Evolutionary conservation across 148 eudicot species (phyloP).

Genomic region (Euryodendron excelsum): DNA sequence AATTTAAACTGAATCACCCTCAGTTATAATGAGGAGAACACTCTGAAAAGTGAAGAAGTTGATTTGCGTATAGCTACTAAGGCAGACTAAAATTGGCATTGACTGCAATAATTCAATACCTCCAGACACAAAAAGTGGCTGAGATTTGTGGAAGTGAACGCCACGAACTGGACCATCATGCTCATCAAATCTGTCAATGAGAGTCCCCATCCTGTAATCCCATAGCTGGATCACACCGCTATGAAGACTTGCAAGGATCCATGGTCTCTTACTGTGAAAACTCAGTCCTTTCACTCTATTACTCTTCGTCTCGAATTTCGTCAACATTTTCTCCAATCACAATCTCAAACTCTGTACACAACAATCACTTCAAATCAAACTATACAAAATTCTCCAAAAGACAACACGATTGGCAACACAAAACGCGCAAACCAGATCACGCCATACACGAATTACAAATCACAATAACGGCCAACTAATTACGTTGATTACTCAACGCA

Average conservation of each 20-base stretch:
- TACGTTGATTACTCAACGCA: background rate
- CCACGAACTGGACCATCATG: slow-evolving; percentile 96
- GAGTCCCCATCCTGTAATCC: slow-evolving; percentile 92
- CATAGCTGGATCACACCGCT: slow-evolving; percentile 92
- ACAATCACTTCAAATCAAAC: slow-evolving; percentile 31
- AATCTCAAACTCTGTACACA: background rate
- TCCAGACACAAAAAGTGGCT: slow-evolving; percentile 90
- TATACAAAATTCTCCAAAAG: slow-evolving; percentile 9
- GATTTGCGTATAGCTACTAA: background rate
- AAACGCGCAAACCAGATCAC: slow-evolving; percentile 3
- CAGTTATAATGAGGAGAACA: background rate
- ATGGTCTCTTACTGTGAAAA: slow-evolving; percentile 79
- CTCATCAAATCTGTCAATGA: slow-evolving; percentile 82
- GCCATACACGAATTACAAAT: background rate
- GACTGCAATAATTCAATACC: slow-evolving; percentile 24
- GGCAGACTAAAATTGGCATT: background rate
- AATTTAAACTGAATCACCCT: background rate
- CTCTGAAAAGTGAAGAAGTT: background rate
- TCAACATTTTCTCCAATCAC: slow-evolving; percentile 45
- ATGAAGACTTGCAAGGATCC: slow-evolving; percentile 92
- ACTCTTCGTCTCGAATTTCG: slow-evolving; percentile 86
- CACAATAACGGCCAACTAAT: background rate
- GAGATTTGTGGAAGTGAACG: slow-evolving; percentile 79
- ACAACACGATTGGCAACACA: background rate
- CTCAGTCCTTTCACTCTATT: slow-evolving; percentile 89